Base-by-base conservation (phyloP, 306 rosid genomes). In the Astragalus membranaceus region DNA sequence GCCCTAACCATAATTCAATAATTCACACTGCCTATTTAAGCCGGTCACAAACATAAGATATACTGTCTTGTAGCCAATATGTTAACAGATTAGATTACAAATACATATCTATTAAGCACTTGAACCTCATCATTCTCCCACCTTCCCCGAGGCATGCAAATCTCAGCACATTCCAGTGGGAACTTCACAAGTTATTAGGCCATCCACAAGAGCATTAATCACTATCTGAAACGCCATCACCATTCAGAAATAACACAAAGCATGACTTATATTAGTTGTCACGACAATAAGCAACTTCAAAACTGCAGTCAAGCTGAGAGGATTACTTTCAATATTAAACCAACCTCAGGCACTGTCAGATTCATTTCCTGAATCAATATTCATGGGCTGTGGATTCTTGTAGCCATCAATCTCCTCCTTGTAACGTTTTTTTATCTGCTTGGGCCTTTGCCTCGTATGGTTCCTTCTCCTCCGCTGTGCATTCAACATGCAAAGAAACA, bases 331-430 rank as follows among this genome's bases (percentile, higher is more conserved):
- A n/a, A 39, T 13, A 59, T 46, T 8, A 47, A 65, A 33, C 47
- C 33, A 46, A 35, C 36, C 59, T 75, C 82, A 91, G 3, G 79
- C 73, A 63, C 88, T 86, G 75, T 85, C 95, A 43, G 96, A 89
- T 64, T 95, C 97, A 70, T 95, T 89, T 61, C 89, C 99, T 0
- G 99, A 91, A 76, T 91, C 97, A 30, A 88, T 69, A 73, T 85
- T 81, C 92, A 84, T 82, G 1, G 96, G 85, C 64, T 95, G 99
- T 10, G 94, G 84, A 76, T 89, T 94, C 89, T 86, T 94, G 83
- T 95, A 95, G 52, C 91, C 99, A 76, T 83, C 91, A 67, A 95
- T 85, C 84, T 89, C 95, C 43, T 89, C 99, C 89, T 79, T 82
- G 85, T 91, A 95, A 32, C 99, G 97, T 57, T 57, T 81, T 72